A percentile compares a stretch with the other conserved stretches of the same genome.
phyloP scores from a whole-genome alignment of 148 eudicot genomes.

The Heliamphora exappendiculata region DNA sequence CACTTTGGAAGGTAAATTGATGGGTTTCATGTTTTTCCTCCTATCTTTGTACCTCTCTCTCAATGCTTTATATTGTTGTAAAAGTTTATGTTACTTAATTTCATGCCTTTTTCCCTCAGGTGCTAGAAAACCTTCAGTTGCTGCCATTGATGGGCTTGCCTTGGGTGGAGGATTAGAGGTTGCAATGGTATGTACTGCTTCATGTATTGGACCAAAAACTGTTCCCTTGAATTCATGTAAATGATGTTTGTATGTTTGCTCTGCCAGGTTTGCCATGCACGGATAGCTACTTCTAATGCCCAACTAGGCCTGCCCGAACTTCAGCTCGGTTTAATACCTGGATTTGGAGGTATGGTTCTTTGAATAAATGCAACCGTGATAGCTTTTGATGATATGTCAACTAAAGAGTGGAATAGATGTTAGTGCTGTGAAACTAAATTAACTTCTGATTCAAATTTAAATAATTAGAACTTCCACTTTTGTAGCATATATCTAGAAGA shows the following conservation, averaged over 20 bases:
- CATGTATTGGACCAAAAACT: not conserved
- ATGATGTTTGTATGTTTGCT: not conserved
- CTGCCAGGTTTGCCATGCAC: slow-evolving; percentile 84
- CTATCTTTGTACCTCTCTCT: not conserved
- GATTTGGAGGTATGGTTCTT: slow-evolving; percentile 78
- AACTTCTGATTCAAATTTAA: not conserved
- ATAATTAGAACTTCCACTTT: slow-evolving; percentile 4
- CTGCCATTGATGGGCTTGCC: slow-evolving; percentile 93
- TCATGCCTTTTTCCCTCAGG: slow-evolving; percentile 29
- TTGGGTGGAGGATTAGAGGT: slow-evolving; percentile 96
- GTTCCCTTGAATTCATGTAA: not conserved
- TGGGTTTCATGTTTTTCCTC: slow-evolving; percentile 4
- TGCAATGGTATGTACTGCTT: slow-evolving; percentile 71
- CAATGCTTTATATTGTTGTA: not conserved
- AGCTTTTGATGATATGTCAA: not conserved
- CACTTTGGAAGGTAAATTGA: slow-evolving; percentile 59
- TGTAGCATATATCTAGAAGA: not conserved
- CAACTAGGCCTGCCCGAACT: slow-evolving; percentile 96
- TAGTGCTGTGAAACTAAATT: not conserved
- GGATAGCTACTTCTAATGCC: slow-evolving; percentile 77
- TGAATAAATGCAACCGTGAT: not conserved
- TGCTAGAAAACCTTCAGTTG: slow-evolving; percentile 87
- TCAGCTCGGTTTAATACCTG: slow-evolving; percentile 90
- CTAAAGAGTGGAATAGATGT: not conserved
- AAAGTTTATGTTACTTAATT: not conserved